Evolutionary conservation across 345 rosid genomes (phyloP).

Genomic region (Zanthoxylum bungeanum): DNA sequence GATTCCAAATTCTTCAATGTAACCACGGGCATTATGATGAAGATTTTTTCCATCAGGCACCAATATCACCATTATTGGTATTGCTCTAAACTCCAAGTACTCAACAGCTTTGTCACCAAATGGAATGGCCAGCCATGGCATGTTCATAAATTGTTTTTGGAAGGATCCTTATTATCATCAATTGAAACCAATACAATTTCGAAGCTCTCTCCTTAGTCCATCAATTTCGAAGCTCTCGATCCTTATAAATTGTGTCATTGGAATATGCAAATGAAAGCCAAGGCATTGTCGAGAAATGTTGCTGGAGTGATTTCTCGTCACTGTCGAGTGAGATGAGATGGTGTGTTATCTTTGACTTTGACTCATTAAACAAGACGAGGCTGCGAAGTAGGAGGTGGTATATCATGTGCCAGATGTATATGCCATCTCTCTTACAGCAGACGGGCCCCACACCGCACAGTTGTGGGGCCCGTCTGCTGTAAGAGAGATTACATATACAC

Average conservation of each 20-base stretch:
- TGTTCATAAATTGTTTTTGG: slow-evolving; percentile 15
- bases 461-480: no score
- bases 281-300: slow-evolving; percentile 16
- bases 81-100: slow-evolving; percentile 28
- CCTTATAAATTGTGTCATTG: slow-evolving; percentile 4
- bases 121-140: slow-evolving; percentile 43
- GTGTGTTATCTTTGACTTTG: no score
- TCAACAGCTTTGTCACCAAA: slow-evolving; percentile 25
- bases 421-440: no score
- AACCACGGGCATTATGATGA: slow-evolving; percentile 28
- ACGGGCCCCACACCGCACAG: no score
- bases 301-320: slow-evolving; percentile 4
- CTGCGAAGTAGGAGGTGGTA: no score
- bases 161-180: slow-evolving; percentile 29
- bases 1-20: slow-evolving; percentile 30
- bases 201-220: slow-evolving; percentile 29
- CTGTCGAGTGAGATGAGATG: slow-evolving; percentile 17
- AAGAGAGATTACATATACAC: no score
- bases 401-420: no score
- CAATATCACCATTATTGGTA: slow-evolving; percentile 39
- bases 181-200: slow-evolving; percentile 32
- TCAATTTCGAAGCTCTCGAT: no score
- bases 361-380: neutral
- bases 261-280: slow-evolving; percentile 28
- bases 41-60: slow-evolving; percentile 38